Base-by-base conservation (phyloP, 495 filamentous ascomycete genomes). In the Penicillium herquei region DNA sequence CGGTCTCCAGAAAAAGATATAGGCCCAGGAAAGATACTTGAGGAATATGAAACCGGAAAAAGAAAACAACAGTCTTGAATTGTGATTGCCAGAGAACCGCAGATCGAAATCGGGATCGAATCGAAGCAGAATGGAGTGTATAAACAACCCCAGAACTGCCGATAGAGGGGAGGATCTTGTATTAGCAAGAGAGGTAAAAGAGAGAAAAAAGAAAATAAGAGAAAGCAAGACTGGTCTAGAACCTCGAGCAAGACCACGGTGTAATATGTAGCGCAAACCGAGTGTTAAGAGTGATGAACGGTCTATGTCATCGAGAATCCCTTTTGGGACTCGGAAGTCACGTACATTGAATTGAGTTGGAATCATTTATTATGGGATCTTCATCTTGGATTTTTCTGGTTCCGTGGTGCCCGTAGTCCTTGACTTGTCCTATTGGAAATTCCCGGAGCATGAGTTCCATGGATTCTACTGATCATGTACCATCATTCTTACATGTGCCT, bases 251-350 rank as follows among this genome's bases (percentile, higher is more conserved):
- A n/a, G 21, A 26, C 1, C 21, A 21, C 41, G 14, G 45, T 43
- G 44, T 59, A 56, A 58, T 58, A 61, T 66, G 57, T 63, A 68
- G 55, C 44, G 62, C 49, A 56, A n/a, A 26, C 21, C 21, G 30
- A 12, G 45, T 32, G 43, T 12, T 37, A 37, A 39, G 56, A 49
- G 59, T 62, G 55, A 69, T 66, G 58, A 52, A 45, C 39, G 31
- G 41, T 61, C 56, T 54, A 69, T 69, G 63, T 62, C 63, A 66
- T 69, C 49, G 49, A 52, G 18, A n/a, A 26, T 9, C 31, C 40
- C n/a, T 18, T 49, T 56, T 51, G 39, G 57, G 45, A 51, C 2
- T 54, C 32, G 46, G 42, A 40, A 49, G 30, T 57, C 21, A 31
- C 31, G 13, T 48, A 50, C 31, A 26, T 46, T 48, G 49, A 34